Evolutionary conservation across 148 eudicot genomes (phyloP), one percentile per base, ranked within the genome.

Genomic region (Silene conica): DNA sequence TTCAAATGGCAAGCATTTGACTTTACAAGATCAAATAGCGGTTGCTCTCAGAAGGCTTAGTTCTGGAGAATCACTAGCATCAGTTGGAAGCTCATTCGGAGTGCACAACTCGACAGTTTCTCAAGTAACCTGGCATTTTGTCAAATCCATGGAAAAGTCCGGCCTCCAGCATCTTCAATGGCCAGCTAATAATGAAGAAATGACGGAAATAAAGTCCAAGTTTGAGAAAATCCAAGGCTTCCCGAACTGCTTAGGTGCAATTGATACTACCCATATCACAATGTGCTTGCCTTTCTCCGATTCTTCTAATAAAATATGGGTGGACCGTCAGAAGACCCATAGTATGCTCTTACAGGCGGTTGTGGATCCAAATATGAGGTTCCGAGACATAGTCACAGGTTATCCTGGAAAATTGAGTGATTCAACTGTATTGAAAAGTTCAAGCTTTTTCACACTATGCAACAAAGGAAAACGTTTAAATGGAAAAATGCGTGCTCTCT

Each of bases 121-220:
- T 60, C 96, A 90, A 72, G 90, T 86, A 67, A 92, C 98, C 1
- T 95, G 98, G 98, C 89, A 85, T 48, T 95, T 95, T 43, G 92
- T 95, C 60, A 97, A 95, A 78, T 89, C 92, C 68, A 82, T 95
- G 77, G 97, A 95, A 83, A 89, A 84, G 80, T 79, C 65, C 15
- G 96, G 89, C 18, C 86, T 90, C 64, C 86, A 73, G 77, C 98
- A 95, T 80, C 80, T 95, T 58, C 86, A 84, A 26, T 95, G 98
- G 98, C 97, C 98, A 8, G 73, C 84, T 15, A 85, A 73, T 1
- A 84, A 88, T 62, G 75, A 79, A 19, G 87, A 90, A 78, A 86
- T 88, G 79, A 22, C 79, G 0, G 38, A 84, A 25, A 87, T 92
- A 28, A 92, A 95, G 75, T 63, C 82, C 25, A 85, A 87, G 73